These are phyloP conservation scores for Trametes cinnabarina DNA, from an alignment of 768 basidiomycete genomes.

Conservation along the genomic window DNA sequence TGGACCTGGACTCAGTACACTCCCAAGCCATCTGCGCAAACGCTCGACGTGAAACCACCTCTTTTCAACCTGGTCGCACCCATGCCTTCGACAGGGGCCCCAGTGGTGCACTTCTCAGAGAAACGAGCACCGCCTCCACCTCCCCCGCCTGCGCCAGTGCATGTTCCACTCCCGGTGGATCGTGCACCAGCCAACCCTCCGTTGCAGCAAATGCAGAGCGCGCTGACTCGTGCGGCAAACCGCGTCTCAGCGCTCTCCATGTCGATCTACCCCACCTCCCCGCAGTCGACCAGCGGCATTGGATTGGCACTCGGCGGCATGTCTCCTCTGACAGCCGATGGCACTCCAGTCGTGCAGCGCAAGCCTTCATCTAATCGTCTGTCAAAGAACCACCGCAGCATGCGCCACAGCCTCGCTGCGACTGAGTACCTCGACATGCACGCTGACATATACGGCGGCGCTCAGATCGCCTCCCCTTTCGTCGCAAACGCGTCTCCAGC, in stretches of 20 bases:
- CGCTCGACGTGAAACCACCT: background rate
- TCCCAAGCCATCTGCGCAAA: constrained; percentile 26
- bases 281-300: constrained; percentile 28
- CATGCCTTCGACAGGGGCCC: background rate
- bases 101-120: background rate
- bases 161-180: background rate
- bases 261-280: constrained; percentile 48
- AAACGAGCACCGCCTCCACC: constrained; percentile 14
- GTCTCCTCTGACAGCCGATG: constrained; percentile 26
- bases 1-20: constrained; percentile 47
- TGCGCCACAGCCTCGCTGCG: constrained; percentile 30
- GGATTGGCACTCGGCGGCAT: constrained; percentile 23
- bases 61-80: constrained; percentile 21
- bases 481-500: constrained; percentile 19
- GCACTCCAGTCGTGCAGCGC: constrained; percentile 23
- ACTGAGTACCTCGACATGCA: constrained; percentile 16
- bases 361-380: constrained; percentile 21
- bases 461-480: constrained; percentile 46
- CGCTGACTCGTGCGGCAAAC: constrained; percentile 40
- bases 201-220: constrained; percentile 41
- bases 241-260: constrained; percentile 43
- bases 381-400: constrained; percentile 20
- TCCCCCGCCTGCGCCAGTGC: background rate
- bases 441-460: constrained; percentile 50
- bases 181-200: background rate